Evolutionary conservation across 1,284 basidiomycete species (phyloP), one percentile per base, ranked within the genome.

Genomic region (Leccinum brunneo-olivaceum): DNA sequence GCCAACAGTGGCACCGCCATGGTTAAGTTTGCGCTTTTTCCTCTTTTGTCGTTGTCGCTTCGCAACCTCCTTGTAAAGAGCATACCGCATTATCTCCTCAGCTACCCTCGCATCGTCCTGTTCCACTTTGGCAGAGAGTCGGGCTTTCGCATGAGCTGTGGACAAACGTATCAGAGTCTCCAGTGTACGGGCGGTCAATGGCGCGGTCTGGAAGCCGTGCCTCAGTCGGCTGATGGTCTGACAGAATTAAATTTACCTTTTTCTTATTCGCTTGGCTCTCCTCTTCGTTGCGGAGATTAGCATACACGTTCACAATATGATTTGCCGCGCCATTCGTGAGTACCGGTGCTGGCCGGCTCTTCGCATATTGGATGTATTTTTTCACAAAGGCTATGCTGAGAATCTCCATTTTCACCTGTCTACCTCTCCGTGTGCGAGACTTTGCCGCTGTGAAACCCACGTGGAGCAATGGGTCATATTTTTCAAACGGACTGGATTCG

Each of bases 321-420:
- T 98, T 93, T 43, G 94, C 90, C 1, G 96, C 96, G 16, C 88
- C 92, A 63, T 93, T 87, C 4, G 92, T 94, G 47, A 98, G 70
- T 21, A 77, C 80, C 1, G 96, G 96, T 54, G 88, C 76, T 38
- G 83, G 76, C 54, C 85, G 82, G 65, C 78, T 87, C 70, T 98
- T 98, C 41, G 96, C 89, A 62, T 98, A 98, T 67, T 98, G 95
- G 44, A 98, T 89, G 63, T 96, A 98, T 69, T 98, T 98, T 68
- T 99, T 99, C 62, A 98, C 83, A 61, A 99, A 99, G 5, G 84
- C 71, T 49, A 97, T 92, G 51, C 84, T 91, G 35, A 99, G 74
- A 28, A 99, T 84, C 66, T 98, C 92, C 50, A 77, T 76, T 63
- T 84, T 79, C 57, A 79, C 80, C 57, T 76, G 74, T 58, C 73